Conservation (phyloP, 768 basidiomycete genomes). For the Agaricus sinodeliciosus region DNA sequence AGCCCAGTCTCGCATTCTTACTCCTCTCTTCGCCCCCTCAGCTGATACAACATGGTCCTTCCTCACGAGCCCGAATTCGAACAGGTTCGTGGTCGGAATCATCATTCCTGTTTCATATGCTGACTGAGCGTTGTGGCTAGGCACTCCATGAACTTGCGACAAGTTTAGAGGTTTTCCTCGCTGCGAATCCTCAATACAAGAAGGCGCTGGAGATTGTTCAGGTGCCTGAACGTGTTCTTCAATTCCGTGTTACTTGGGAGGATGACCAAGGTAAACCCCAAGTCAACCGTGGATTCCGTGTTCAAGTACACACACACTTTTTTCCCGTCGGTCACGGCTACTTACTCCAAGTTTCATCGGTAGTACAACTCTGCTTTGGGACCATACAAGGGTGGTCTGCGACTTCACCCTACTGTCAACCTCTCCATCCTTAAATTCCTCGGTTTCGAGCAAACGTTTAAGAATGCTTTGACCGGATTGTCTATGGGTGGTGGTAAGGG, state of each 20-base stretch:
- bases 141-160: conserved; percentile 59
- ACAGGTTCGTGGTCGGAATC: conserved; percentile 32
- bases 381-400: conserved; percentile 75
- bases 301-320: conserved; percentile 42
- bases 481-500: conserved; percentile 80
- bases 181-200: conserved; percentile 59
- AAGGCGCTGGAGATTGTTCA: conserved; percentile 61
- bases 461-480: conserved; percentile 72
- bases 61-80: conserved; percentile 66
- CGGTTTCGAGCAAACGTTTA: conserved; percentile 78
- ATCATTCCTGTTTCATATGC: neutral
- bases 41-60: conserved; percentile 27
- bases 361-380: conserved; percentile 75
- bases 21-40: conserved; percentile 2
- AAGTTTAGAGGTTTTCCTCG: conserved; percentile 60
- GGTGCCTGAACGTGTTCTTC: conserved; percentile 46
- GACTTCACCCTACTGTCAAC: conserved; percentile 75
- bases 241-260: conserved; percentile 78
- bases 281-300: conserved; percentile 70
- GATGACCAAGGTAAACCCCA: conserved; percentile 58
- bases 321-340: neutral
- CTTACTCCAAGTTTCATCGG: neutral
- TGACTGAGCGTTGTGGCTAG: conserved; percentile 21
- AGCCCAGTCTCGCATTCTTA: conserved; percentile 4
- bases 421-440: conserved; percentile 82